Evolutionary conservation across 2,329 filamentous ascomycete genomes (phyloP).

Genomic region (Monosporascus ibericus): DNA sequence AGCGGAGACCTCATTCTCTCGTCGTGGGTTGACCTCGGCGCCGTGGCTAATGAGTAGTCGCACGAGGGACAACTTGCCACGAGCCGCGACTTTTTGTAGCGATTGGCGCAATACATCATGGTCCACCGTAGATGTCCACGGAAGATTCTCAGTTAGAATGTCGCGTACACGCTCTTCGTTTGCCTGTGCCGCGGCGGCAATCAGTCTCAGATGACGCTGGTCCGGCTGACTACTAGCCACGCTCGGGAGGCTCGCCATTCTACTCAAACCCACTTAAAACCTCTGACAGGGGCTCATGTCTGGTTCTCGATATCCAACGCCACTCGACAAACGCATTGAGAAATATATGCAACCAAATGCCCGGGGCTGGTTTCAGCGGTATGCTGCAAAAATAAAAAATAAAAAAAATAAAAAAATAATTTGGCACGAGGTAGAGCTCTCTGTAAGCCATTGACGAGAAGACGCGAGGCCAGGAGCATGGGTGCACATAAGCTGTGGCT

Average conservation of each 20-base stretch:
- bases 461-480: too few species aligned
- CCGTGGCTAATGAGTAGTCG: conserved; percentile 32
- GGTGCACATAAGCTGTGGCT: too few species aligned
- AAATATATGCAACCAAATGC: too few species aligned
- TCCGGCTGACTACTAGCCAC: conserved; percentile 33
- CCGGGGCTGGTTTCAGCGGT: too few species aligned
- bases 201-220: conserved; percentile 29
- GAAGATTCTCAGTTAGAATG: conserved; percentile 27
- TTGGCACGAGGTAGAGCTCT: too few species aligned
- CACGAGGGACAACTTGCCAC: conserved; percentile 29
- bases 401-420: too few species aligned
- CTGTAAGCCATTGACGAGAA: too few species aligned
- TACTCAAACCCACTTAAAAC: too few species aligned
- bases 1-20: conserved; percentile 29
- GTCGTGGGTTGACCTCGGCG: conserved; percentile 29
- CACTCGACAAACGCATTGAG: too few species aligned
- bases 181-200: conserved; percentile 29
- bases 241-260: conserved; percentile 25
- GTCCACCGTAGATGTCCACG: conserved; percentile 28
- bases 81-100: conserved; percentile 30
- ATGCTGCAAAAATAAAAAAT: too few species aligned
- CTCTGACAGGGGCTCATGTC: too few species aligned
- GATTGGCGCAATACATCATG: conserved; percentile 31
- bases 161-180: conserved; percentile 31
- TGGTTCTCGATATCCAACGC: too few species aligned